These are phyloP conservation scores for Guadua angustifolia DNA, from an alignment of 176 grass and related monocot species.

Conservation along the genomic window DNA sequence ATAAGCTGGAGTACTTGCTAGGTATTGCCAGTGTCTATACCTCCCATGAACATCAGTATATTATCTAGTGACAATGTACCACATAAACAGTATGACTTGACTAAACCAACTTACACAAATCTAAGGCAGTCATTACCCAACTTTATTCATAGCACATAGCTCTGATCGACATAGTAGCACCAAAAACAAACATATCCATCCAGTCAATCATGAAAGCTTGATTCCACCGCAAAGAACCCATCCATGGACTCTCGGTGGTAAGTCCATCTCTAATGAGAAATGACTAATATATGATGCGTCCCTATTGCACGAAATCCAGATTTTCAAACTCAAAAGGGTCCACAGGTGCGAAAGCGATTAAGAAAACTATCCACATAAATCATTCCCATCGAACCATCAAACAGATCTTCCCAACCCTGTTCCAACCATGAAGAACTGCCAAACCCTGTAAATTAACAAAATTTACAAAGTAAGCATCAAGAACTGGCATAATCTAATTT, in stretches of 20 bases:
- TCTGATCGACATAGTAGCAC: not conserved
- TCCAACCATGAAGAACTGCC: not conserved
- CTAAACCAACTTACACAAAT: not conserved
- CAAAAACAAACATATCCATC: not conserved
- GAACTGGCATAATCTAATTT: not conserved
- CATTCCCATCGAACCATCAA: constrained; percentile 30
- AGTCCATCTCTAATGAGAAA: constrained; percentile 20
- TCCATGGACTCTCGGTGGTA: constrained; percentile 6
- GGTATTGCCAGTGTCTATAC: not conserved
- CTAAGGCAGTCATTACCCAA: constrained; percentile 1
- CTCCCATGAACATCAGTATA: not conserved
- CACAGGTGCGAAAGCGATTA: constrained; percentile 41
- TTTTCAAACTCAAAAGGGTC: not conserved
- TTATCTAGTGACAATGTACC: not conserved
- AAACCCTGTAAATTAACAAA: constrained; percentile 38
- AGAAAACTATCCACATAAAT: constrained; percentile 14
- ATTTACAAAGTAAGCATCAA: not conserved
- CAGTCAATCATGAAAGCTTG: not conserved
- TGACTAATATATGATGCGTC: not conserved
- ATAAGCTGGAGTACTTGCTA: not conserved
- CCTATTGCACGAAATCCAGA: not conserved
- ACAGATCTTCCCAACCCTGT: constrained; percentile 2
- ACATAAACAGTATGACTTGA: not conserved
- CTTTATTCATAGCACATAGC: constrained; percentile 34
- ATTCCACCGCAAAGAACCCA: constrained; percentile 14